phyloP scores from a whole-genome alignment of 164 flowering plant species.

The Pachysandra terminalis region DNA sequence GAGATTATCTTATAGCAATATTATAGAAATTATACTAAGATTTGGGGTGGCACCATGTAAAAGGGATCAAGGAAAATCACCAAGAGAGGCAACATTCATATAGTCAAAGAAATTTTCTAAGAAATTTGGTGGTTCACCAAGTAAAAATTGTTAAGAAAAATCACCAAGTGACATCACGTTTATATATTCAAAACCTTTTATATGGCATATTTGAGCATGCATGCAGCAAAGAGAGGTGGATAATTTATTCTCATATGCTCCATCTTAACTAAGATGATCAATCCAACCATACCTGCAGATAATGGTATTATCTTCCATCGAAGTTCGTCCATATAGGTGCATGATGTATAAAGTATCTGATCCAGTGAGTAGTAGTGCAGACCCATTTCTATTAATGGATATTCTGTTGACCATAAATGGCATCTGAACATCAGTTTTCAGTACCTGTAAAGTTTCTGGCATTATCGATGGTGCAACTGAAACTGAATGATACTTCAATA shows the following conservation, averaged over 20 bases:
- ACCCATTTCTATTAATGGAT: constrained; percentile 66
- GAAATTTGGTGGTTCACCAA: too few relatives aligned
- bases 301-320: constrained; percentile 38
- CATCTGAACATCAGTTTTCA: constrained; percentile 51
- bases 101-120: too few relatives aligned
- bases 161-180: too few relatives aligned
- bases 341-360: constrained; percentile 52
- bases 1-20: too few relatives aligned
- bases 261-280: neutral
- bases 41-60: too few relatives aligned
- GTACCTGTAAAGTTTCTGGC: constrained; percentile 39
- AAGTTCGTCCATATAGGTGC: constrained; percentile 63
- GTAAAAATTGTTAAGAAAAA: too few relatives aligned
- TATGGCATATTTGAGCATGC: too few relatives aligned
- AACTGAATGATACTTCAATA: neutral
- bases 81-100: too few relatives aligned
- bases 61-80: too few relatives aligned
- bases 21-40: too few relatives aligned
- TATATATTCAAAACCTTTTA: too few relatives aligned
- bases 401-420: constrained; percentile 50
- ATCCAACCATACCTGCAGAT: constrained; percentile 58
- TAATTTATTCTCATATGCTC: neutral
- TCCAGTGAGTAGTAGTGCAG: constrained; percentile 62
- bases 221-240: neutral
- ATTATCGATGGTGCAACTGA: constrained; percentile 9